Percentiles rank a stretch among this genome's conserved stretches.
Conservation (phyloP, 208 protist species). For the Trypanosoma caninum region DNA sequence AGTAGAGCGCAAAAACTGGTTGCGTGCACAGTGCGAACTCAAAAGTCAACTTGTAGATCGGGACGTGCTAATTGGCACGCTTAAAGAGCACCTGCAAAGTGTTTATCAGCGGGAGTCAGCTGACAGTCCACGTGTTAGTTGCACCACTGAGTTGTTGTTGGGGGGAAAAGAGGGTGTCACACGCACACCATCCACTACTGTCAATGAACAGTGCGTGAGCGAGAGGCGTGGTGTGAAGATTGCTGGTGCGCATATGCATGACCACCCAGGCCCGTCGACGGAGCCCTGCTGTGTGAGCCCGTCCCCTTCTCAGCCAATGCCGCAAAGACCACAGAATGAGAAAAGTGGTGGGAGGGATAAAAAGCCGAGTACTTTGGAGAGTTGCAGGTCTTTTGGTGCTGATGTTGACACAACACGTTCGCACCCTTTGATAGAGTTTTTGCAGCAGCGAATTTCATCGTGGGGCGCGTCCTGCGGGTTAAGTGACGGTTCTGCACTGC, state of each 20-base stretch:
- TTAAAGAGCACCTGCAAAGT: constrained; percentile 1
- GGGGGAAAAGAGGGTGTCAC: too few relatives aligned
- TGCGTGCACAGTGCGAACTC: constrained; percentile 8
- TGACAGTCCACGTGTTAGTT: not conserved
- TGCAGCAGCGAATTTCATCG: constrained; percentile 2
- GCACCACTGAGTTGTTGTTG: not conserved
- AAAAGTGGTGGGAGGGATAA: not conserved
- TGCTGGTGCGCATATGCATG: too few relatives aligned
- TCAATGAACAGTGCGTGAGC: too few relatives aligned
- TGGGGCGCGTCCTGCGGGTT: not conserved
- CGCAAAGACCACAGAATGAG: not conserved
- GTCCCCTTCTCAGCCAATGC: too few relatives aligned
- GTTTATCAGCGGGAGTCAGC: not conserved
- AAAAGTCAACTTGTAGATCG: constrained; percentile 9
- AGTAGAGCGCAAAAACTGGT: constrained; percentile 8
- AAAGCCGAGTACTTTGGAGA: not conserved
- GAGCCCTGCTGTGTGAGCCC: too few relatives aligned
- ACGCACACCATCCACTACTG: too few relatives aligned
- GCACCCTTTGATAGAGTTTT: constrained; percentile 7
- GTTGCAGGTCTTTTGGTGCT: not conserved
- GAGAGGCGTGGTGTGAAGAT: too few relatives aligned
- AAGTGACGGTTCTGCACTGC: not conserved
- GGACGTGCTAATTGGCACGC: constrained; percentile 4
- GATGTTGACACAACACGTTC: constrained; percentile 1
- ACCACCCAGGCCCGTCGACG: too few relatives aligned